Base-by-base conservation (phyloP, 805 yeast genomes). In the Phaffomyces thermotolerans region DNA sequence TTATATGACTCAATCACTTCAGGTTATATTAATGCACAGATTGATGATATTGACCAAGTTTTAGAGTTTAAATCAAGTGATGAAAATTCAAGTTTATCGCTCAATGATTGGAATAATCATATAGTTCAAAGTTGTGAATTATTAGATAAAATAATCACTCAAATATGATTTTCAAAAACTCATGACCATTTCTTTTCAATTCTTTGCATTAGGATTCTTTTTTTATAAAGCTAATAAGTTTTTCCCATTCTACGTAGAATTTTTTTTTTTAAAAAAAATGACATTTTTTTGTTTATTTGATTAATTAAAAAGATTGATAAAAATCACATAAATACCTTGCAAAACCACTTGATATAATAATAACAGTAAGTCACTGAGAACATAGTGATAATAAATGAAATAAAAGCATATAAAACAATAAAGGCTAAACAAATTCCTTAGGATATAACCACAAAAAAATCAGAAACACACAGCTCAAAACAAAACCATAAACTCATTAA, bases 41-140 rank as follows among this genome's bases (percentile, higher is more conserved):
- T 58, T 35, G 62, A 58, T 46, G 60, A 58, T 35, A 47, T 58
- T 22, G 43, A 34, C 14, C 42, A 50, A 17, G 34, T 52, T 2
- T 44, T 58, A 6, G 45, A 50, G 18, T 58, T 55, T 29, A 35
- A 35, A 2, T 29, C 10, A 13, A 20, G 17, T 15, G 18, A 29
- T 5, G n/a, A 22, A 6, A 18, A 31, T 9, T 10, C 34, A 12
- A 24, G 8, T 10, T 43, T 48, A 2, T 34, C 52, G 13, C 27
- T 46, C 13, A 29, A 27, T 8, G 45, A 47, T 9, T 58, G 62
- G 62, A 43, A 54, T 23, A 41, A 45, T 10, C 60, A 58, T 43
- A 51, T 58, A 12, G 44, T 49, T 17, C 52, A 49, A 3, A 39
- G 50, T 10, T 53, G 59, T 36, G 34, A 47, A 6, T 36, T 52